Conservation (phyloP, 306 rosid genomes). For the Ammopiptanthus mongolicus region DNA sequence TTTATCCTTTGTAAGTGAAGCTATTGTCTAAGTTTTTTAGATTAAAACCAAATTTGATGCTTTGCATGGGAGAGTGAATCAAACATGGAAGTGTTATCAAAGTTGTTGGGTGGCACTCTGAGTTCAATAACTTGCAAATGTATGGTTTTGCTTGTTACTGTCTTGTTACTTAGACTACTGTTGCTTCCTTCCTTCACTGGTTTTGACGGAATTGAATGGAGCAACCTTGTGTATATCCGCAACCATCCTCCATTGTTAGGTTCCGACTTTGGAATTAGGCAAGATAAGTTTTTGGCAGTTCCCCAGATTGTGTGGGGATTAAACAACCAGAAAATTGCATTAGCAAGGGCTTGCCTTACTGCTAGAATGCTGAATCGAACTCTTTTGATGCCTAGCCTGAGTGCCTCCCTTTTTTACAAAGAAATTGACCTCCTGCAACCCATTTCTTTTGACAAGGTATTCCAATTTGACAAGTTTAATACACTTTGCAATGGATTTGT, state of each 20-base stretch:
- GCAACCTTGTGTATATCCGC: slow-evolving; percentile 29
- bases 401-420: slow-evolving; percentile 90
- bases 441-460: slow-evolving; percentile 71
- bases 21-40: slow-evolving; percentile 3
- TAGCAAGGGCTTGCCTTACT: slow-evolving; percentile 84
- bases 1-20: slow-evolving; percentile 18
- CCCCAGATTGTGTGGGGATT: slow-evolving; percentile 95
- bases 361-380: slow-evolving; percentile 85
- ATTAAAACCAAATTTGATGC: neutral
- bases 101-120: slow-evolving; percentile 31
- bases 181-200: slow-evolving; percentile 43
- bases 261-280: slow-evolving; percentile 33
- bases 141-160: slow-evolving; percentile 42
- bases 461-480: slow-evolving; percentile 64
- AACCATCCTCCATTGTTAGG: slow-evolving; percentile 22
- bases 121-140: slow-evolving; percentile 61
- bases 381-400: slow-evolving; percentile 82
- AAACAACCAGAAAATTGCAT: slow-evolving; percentile 91
- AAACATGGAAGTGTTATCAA: slow-evolving; percentile 50
- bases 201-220: slow-evolving; percentile 39
- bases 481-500: slow-evolving; percentile 59
- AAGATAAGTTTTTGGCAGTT: slow-evolving; percentile 64
- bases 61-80: slow-evolving; percentile 29
- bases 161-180: slow-evolving; percentile 54
- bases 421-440: slow-evolving; percentile 74